Conservation (phyloP, 345 rosid species). For the Eucalyptus grandis region DNA sequence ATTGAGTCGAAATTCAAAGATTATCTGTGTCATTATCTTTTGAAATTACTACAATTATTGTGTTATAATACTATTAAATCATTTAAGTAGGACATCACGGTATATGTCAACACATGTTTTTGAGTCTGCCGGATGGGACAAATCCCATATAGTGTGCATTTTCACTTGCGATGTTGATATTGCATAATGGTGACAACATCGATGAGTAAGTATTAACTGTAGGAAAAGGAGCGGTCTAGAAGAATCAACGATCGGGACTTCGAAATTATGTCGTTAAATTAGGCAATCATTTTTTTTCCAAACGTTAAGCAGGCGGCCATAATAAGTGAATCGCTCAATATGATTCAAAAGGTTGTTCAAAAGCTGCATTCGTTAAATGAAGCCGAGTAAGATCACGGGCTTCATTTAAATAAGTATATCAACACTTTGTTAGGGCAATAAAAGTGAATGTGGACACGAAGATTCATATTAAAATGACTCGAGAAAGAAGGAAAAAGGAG, state of each 20-base stretch:
- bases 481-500: neutral
- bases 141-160: neutral
- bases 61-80: neutral
- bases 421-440: neutral
- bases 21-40: neutral
- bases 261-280: neutral
- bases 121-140: neutral
- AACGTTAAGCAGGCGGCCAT: neutral
- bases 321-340: neutral
- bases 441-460: neutral
- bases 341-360: neutral
- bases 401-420: neutral
- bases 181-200: neutral
- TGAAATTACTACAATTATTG: neutral
- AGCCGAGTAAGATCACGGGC: neutral
- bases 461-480: neutral
- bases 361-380: neutral
- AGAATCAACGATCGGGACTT: neutral
- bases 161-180: neutral
- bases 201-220: neutral
- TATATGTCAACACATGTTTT: neutral
- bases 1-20: no score
- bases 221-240: neutral
- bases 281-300: neutral
- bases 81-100: neutral